Evolutionary conservation across 768 basidiomycete genomes (phyloP), one percentile per base, ranked within the genome.

Genomic region (Hypholoma sublateritium): DNA sequence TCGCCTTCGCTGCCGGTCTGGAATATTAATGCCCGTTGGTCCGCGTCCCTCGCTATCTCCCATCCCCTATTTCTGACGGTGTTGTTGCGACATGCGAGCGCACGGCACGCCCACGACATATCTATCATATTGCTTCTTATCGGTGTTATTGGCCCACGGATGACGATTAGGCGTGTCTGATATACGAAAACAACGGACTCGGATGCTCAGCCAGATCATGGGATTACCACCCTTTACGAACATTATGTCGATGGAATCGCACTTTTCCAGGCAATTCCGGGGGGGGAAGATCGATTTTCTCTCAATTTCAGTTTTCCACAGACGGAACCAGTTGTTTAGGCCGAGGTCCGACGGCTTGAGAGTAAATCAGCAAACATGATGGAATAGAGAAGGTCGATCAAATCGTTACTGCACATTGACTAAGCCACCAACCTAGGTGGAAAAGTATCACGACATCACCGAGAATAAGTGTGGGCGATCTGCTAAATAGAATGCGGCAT

Each of bases 161-260:
- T 36, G 53, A 39, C 45, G 35, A 53, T 45, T 55, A 63, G 56
- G 43, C 57, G 52, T 50, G 19, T 41, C 36, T 39, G 60, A 69
- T 58, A 65, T 65, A 74, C 73, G 74, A 74, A 75, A 74, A 65
- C 61, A 71, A 68, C 75, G 73, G 72, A 70, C 43, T 47, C 25
- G 46, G 12, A 47, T 24, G 46, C 4, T 25, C 66, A 57, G 14
- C 56, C 60, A 54, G 48, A 54, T 56, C 46, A 45, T 63, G 63
- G 65, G 69, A 49, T 63, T 63, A 55, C 36, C 43, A 22, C 11
- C 32, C 17, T 9, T 42, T 53, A 16, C 42, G 46, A 56, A 59
- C 61, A 52, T 32, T 32, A 32, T 67, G 65, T 73, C 76, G 75
- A 74, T 69, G 71, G 56, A 73, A 76, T 75, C 75, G 75, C 74